phyloP scores from a whole-genome alignment of 352 stramenopile species.

The Phytophthora cryptogea region DNA sequence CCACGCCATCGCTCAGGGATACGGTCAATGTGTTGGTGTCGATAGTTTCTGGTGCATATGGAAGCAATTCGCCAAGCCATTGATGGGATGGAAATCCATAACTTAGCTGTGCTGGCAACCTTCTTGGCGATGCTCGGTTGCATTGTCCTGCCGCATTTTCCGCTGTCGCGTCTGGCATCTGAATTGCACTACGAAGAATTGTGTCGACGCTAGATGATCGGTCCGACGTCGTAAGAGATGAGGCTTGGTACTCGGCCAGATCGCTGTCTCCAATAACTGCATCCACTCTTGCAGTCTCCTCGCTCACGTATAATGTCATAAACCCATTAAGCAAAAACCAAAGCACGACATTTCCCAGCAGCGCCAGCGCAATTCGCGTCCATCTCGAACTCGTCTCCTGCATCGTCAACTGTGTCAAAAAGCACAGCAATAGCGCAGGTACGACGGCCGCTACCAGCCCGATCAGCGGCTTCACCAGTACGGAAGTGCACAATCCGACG shows the following conservation, averaged over 20 bases:
- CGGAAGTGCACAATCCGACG: slow-evolving; percentile 36
- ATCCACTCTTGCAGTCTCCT: slow-evolving; percentile 27
- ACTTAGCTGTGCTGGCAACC: slow-evolving; percentile 43
- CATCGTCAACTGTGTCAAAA: slow-evolving; percentile 59
- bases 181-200: slow-evolving; percentile 44
- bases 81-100: slow-evolving; percentile 56
- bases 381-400: slow-evolving; percentile 35
- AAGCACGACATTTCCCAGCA: slow-evolving; percentile 45
- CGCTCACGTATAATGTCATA: slow-evolving; percentile 55
- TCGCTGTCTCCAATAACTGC: slow-evolving; percentile 38
- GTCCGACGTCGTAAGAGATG: background rate
- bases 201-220: slow-evolving; percentile 30
- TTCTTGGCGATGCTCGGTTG: slow-evolving; percentile 42
- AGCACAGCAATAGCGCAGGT: slow-evolving; percentile 58
- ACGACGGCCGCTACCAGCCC: slow-evolving; percentile 49
- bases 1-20: slow-evolving; percentile 14
- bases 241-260: slow-evolving; percentile 19
- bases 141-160: slow-evolving; percentile 38
- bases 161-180: slow-evolving; percentile 26
- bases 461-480: slow-evolving; percentile 55
- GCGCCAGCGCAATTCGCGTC: slow-evolving; percentile 30
- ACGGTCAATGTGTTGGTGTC: slow-evolving; percentile 30
- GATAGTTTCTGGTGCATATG: slow-evolving; percentile 31
- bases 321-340: slow-evolving; percentile 76
- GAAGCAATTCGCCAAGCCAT: slow-evolving; percentile 48